Base-by-base conservation (phyloP, 2,329 filamentous ascomycete species). In the Leptographium lundbergii region DNA sequence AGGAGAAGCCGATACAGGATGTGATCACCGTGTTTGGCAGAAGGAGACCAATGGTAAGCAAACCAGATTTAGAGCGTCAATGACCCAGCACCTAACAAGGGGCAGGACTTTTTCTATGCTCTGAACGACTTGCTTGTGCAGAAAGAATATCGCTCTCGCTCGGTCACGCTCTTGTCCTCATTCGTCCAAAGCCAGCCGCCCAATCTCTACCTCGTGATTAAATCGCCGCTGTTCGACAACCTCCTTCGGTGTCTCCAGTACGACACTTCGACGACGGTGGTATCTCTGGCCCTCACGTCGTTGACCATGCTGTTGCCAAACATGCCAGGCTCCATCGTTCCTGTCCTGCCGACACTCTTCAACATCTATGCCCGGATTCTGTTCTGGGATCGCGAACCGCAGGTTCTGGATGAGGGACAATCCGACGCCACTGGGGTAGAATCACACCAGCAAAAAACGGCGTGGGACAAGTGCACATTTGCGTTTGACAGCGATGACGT, bases 281-380 rank as follows among this genome's bases (percentile, higher is more conserved):
- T 92, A n/a, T 88, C 88, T 1, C 74, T 90, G 51, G 87, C 88
- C 1, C 74, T 94, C 57, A 88, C 87, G 5, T 81, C 84, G 9
- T 72, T 94, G 60, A 86, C 89, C 63, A 94, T 94, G 89, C 82
- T 92, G 32, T 71, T 94, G 56, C 89, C 89, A 1, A 88, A 91
- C 67, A 88, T 92, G 70, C 88, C 88, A 1, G 85, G 81, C 64
- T 85, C 86, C 2, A 72, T 91, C 17, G 82, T 84, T 2, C 78
- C 81, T 0, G 80, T 86, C 67, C 76, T 94, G 6, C 85, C 88
- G 34, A 81, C 82, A 24, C 74, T 94, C 22, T 94, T 92, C 76
- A 86, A 91, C 62, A 85, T 94, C 57, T 94, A 94, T 69, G 87
- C 86, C 58, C 79, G 89, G 55, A 72, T 92, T 52, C 73, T 94